Base-by-base conservation (phyloP, 1,284 basidiomycete genomes). In the Fomitopsis schrenkii region DNA sequence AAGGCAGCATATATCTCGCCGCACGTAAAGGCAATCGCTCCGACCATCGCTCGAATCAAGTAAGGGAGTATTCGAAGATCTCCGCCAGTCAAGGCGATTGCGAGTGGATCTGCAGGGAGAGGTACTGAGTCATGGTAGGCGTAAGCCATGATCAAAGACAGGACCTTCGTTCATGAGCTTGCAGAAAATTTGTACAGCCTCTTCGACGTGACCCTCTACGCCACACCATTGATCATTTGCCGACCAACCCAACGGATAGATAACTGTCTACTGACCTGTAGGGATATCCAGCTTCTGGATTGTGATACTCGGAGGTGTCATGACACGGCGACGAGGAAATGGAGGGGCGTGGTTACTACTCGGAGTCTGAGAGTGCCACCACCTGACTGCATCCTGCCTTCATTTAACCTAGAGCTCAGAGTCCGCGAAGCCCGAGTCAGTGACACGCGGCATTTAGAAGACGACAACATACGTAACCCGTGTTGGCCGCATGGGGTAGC, bases 1-100 rank as follows among this genome's bases (percentile, higher is more conserved):
- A 36, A 41, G 3, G 64, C 64, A 30, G 59, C 59, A 59, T 61
- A 65, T 50, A 63, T 57, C 35, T 65, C 64, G 17, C 62, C 63
- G 30, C 50, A 42, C 17, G 22, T 46, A 58, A 53, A 58, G 26
- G 55, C 58, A 15, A 48, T 40, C 26, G 46, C 45, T 12, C 48
- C 46, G 35, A 59, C 46, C 57, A 59, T 53, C 17, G 48, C 57
- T n/a, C 48, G 19, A 30, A 35, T 48, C 33, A 52, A 33, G 35
- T 50, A 36, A 14, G 48, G 57, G 4, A 59, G 36, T 17, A 59
- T 46, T 12, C 22, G 28, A 10, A 40, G 19, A 19, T 59, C 38
- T 28, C 57, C 38, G 12, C 38, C 56, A 10, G 58, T 38, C 19
- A 58, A 19, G 35, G 59, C 52, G 55, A 57, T 45, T 28, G 57